Conservation (phyloP, 768 basidiomycete genomes). For the Agaricus blazei region DNA sequence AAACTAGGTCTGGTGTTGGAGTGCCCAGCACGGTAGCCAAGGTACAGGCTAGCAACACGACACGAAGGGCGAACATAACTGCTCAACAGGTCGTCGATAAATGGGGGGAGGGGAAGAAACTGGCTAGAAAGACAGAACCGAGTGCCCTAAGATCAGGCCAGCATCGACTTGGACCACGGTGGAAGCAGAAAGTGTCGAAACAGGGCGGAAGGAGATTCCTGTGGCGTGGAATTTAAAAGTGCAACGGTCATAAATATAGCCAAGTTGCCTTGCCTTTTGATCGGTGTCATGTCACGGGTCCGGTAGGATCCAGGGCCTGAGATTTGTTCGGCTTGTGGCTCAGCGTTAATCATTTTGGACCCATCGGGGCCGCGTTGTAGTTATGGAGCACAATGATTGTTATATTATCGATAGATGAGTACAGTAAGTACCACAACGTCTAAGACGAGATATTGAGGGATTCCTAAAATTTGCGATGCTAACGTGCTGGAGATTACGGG, state of each 20-base stretch:
- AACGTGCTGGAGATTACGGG: not conserved
- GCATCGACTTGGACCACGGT: constrained; percentile 2
- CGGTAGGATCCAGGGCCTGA: too few species aligned
- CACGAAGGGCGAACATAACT: not conserved
- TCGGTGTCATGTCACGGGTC: too few species aligned
- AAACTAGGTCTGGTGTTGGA: not conserved
- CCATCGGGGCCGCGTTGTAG: not conserved
- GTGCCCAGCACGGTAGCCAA: not conserved
- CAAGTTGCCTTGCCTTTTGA: too few species aligned
- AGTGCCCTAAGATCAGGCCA: not conserved
- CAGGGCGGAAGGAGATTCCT: not conserved
- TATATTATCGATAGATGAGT: constrained; percentile 7
- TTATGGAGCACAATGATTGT: not conserved
- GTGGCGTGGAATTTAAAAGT: not conserved
- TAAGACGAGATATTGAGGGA: not conserved
- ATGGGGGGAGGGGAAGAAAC: not conserved
- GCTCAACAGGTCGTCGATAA: not conserved
- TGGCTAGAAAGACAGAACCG: not conserved
- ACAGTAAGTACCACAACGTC: constrained; percentile 1
- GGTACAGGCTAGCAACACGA: not conserved
- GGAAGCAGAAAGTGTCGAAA: not conserved
- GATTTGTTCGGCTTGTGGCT: too few species aligned
- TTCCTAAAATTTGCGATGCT: not conserved
- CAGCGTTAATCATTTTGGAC: not conserved
- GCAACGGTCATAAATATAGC: not conserved